phyloP scores from a whole-genome alignment of 805 yeast genomes.

The Zygotorulaspora florentina region DNA sequence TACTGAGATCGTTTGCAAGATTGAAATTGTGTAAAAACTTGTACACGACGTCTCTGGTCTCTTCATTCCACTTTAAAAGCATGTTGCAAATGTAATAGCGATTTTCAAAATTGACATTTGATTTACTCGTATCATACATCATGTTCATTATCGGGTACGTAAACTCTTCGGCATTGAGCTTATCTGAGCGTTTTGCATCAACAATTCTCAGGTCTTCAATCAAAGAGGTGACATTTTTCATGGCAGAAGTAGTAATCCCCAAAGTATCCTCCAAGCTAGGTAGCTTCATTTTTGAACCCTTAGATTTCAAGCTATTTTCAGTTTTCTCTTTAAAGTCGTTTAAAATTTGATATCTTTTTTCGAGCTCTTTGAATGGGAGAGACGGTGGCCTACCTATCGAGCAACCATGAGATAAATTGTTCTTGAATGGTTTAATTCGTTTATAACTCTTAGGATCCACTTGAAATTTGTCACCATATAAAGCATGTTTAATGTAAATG shows the following conservation, averaged over 20 bases:
- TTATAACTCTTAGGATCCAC: slow-evolving; percentile 37
- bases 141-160: slow-evolving; percentile 30
- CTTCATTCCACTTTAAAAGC: slow-evolving; percentile 74
- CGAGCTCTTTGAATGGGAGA: slow-evolving; percentile 21
- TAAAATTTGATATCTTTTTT: slow-evolving; percentile 20
- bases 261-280: slow-evolving; percentile 26
- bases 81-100: slow-evolving; percentile 69
- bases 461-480: slow-evolving; percentile 41
- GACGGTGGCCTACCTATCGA: slow-evolving; percentile 32
- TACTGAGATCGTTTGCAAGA: slow-evolving; percentile 41
- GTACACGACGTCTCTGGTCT: slow-evolving; percentile 57
- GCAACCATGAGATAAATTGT: slow-evolving; percentile 61
- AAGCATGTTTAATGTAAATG: slow-evolving; percentile 62
- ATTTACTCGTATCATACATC: slow-evolving; percentile 13
- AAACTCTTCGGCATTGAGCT: slow-evolving; percentile 21
- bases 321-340: slow-evolving; percentile 46
- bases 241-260: slow-evolving; percentile 13
- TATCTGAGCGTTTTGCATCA: slow-evolving; percentile 31
- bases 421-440: slow-evolving; percentile 44
- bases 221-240: slow-evolving; percentile 18
- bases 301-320: slow-evolving; percentile 31
- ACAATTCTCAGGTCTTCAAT: slow-evolving; percentile 21
- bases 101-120: slow-evolving; percentile 39
- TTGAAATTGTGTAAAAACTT: slow-evolving; percentile 52
- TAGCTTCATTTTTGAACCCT: slow-evolving; percentile 16